Conservation (phyloP, 345 rosid genomes). For the Viola odorata region DNA sequence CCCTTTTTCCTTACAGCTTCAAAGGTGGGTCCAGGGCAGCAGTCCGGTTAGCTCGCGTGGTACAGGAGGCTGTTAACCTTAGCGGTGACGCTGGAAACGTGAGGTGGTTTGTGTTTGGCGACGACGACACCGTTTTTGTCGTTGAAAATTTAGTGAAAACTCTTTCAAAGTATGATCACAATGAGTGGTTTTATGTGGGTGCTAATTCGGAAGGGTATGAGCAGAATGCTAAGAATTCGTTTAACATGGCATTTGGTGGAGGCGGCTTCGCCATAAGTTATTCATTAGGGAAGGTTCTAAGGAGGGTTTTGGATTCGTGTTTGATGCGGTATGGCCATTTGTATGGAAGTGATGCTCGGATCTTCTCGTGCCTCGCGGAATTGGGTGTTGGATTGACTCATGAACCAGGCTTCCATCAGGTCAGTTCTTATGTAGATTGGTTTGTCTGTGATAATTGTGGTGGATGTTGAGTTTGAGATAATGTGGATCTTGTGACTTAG, state of each 20-base stretch:
- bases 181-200: slow-evolving; percentile 70
- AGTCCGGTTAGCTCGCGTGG: slow-evolving; percentile 76
- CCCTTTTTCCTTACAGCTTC: slow-evolving; percentile 65
- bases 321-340: slow-evolving; percentile 68
- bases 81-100: slow-evolving; percentile 48
- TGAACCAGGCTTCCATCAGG: slow-evolving; percentile 98
- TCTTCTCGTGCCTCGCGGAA: slow-evolving; percentile 85
- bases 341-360: slow-evolving; percentile 78
- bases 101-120: slow-evolving; percentile 91
- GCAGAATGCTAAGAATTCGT: slow-evolving; percentile 73
- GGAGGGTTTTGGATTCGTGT: slow-evolving; percentile 71
- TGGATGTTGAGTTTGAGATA: too few species aligned
- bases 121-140: slow-evolving; percentile 83
- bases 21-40: slow-evolving; percentile 74
- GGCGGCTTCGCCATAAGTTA: slow-evolving; percentile 80
- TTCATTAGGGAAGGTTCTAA: slow-evolving; percentile 54
- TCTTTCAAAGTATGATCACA: slow-evolving; percentile 74
- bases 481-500: too few species aligned
- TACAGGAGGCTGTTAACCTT: slow-evolving; percentile 69
- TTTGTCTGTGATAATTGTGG: too few species aligned
- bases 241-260: slow-evolving; percentile 93
- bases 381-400: slow-evolving; percentile 76
- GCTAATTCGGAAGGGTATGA: slow-evolving; percentile 72
- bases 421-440: slow-evolving; percentile 16
- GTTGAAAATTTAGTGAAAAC: slow-evolving; percentile 70